Conservation (phyloP, 2,329 filamentous ascomycete genomes). For the Tolypocladium pustulatum region DNA sequence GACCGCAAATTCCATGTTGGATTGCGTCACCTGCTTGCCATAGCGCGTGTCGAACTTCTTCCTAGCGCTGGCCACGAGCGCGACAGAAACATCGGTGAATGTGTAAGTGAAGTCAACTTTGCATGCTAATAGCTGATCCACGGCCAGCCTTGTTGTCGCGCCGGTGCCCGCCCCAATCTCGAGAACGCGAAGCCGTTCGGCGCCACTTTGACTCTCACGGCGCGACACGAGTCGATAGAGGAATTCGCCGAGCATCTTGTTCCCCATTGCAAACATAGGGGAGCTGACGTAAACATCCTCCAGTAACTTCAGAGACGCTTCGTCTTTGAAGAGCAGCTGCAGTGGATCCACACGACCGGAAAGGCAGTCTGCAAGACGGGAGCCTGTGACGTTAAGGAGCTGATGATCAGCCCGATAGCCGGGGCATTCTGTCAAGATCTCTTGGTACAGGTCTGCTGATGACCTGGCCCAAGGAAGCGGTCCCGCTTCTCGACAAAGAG, state of each 20-base stretch:
- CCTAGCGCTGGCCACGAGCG: constrained; percentile 17
- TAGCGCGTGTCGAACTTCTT: constrained; percentile 10
- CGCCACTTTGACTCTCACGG: neutral
- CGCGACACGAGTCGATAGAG: neutral
- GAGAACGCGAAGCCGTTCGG: constrained; percentile 22
- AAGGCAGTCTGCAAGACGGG: constrained; percentile 25
- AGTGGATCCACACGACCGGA: constrained; percentile 24
- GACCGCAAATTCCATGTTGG: constrained; percentile 14
- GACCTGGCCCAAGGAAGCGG: neutral
- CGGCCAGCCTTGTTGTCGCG: constrained; percentile 24
- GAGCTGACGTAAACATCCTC: constrained; percentile 24
- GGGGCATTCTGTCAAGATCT: neutral
- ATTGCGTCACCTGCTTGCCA: neutral
- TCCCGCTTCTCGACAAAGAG: neutral
- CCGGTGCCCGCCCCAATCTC: constrained; percentile 34
- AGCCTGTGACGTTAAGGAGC: constrained; percentile 9
- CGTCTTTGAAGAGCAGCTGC: constrained; percentile 25
- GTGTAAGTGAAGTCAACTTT: constrained; percentile 17
- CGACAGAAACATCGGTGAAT: constrained; percentile 29
- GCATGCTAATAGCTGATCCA: constrained; percentile 11
- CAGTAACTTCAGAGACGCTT: constrained; percentile 13
- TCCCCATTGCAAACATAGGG: constrained; percentile 13
- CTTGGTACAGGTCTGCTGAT: neutral
- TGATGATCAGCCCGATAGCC: neutral
- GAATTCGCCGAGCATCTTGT: constrained; percentile 7